Conservation (phyloP, 257 asterid genomes). For the Nemophila menziesii region DNA sequence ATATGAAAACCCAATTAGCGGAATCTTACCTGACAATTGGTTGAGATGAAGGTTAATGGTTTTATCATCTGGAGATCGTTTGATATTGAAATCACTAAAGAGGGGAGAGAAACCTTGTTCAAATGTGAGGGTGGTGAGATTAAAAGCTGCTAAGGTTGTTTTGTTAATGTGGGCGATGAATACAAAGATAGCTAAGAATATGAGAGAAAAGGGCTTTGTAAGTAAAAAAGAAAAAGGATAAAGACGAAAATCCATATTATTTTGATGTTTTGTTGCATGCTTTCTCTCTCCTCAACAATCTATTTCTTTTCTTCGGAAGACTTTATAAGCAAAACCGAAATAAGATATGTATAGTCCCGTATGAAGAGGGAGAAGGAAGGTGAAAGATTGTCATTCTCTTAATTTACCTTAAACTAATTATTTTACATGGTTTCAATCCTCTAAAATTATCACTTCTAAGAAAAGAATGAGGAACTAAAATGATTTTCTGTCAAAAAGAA, state of each 20-base stretch:
- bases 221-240: constrained; percentile 12
- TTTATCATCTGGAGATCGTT: constrained; percentile 39
- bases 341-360: background rate
- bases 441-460: too few relatives aligned
- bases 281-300: constrained; percentile 1
- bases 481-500: too few relatives aligned
- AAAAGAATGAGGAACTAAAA: too few relatives aligned
- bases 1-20: too few relatives aligned
- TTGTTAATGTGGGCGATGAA: constrained; percentile 13
- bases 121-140: constrained; percentile 44
- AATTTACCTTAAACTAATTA: too few relatives aligned
- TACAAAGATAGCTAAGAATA: constrained; percentile 9
- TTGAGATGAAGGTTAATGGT: constrained; percentile 66
- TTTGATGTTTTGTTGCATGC: background rate
- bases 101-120: constrained; percentile 49
- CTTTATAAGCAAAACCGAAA: background rate
- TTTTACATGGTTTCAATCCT: too few relatives aligned
- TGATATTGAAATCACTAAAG: constrained; percentile 69
- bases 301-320: background rate
- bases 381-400: background rate
- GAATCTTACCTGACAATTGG: constrained; percentile 58
- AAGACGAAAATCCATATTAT: constrained; percentile 11
- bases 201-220: constrained; percentile 4
- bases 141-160: constrained; percentile 23
- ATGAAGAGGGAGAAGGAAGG: background rate